Base-by-base conservation (phyloP, 2,329 filamentous ascomycete genomes). In the Pseudocercospora pini-densiflorae region DNA sequence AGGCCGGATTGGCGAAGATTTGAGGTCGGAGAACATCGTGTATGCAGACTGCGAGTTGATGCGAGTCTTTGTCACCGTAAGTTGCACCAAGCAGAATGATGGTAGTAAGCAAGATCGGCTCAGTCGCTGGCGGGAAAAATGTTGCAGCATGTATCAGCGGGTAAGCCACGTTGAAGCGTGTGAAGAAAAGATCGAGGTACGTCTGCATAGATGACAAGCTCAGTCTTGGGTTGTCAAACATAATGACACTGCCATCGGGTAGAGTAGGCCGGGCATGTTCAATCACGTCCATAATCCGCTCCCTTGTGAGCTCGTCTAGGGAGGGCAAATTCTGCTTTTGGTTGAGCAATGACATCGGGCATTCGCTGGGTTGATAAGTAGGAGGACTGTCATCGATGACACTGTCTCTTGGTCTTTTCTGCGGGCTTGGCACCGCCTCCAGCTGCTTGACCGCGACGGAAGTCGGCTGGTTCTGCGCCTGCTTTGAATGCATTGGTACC, bases 41-140 rank as follows among this genome's bases (percentile, higher is more conserved):
- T 10, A 89, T 86, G 65, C 86, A 87, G 0, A 89, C 86, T 6
- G 87, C 86, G 2, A 89, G 77, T 59, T 88, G 83, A 69, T 89
- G 87, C 0, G 85, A 82, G 45, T 86, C 84, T 62, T 88, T 87
- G 60, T 82, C 84, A 10, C 83, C 82, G 69, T 89, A 89, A 0
- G 87, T 89, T 0, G 87, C 87, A 0, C 88, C 87, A n/a, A 89
- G 81, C 2, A 88, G 79, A 2, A 89, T 69, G 0, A 89, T 81
- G 0, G 87, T 83, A 0, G 85, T 77, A 0, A 89, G 78, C 0
- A 89, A 78, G 0, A 89, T 75, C 0, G 86, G 80, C 27, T 89
- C 84, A 0, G 82, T 79, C 2, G 78, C 74, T 7, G 77, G 79
- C 0, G 85, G 81, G 51, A 86, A 79, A 71, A 89, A 89, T 0